Conservation (phyloP, 23 red algal species). For the Cyanidium caldarium region DNA sequence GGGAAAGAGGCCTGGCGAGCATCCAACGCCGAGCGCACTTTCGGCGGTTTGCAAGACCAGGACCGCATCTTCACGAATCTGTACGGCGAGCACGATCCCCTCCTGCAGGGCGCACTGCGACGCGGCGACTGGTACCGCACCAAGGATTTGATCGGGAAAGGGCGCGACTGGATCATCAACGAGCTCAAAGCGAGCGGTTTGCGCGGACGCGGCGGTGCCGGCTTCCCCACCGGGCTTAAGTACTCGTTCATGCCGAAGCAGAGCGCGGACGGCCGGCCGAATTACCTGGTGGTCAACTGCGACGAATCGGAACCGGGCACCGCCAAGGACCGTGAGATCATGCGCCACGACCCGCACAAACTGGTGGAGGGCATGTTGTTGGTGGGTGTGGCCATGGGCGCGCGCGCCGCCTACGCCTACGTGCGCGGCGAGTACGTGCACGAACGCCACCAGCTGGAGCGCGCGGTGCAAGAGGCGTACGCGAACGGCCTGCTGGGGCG, state of each 20-base stretch:
- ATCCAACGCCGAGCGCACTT: slow-evolving; percentile 42
- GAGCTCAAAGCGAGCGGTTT: slow-evolving; percentile 80
- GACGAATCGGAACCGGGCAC: slow-evolving; percentile 98
- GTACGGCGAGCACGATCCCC: slow-evolving; percentile 59
- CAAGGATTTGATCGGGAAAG: slow-evolving; percentile 86
- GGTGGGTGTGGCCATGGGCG: slow-evolving; percentile 77
- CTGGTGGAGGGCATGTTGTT: slow-evolving; percentile 76
- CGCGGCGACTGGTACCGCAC: slow-evolving; percentile 96
- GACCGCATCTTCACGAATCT: slow-evolving; percentile 95
- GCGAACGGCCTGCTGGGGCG: slow-evolving; percentile 71
- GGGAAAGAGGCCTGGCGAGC: slow-evolving; percentile 79
- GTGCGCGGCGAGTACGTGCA: slow-evolving; percentile 90
- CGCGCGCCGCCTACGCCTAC: slow-evolving; percentile 79
- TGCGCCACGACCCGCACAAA: slow-evolving; percentile 97
- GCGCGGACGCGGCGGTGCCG: slow-evolving; percentile 89
- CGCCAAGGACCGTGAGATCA: slow-evolving; percentile 96
- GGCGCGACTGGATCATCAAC: slow-evolving; percentile 84
- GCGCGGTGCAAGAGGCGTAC: slow-evolving; percentile 65
- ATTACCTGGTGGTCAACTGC: slow-evolving; percentile 96
- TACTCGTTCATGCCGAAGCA: slow-evolving; percentile 90
- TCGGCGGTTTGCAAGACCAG: slow-evolving; percentile 58
- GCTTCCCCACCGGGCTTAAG: slow-evolving; percentile 90
- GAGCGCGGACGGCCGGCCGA: slow-evolving; percentile 60
- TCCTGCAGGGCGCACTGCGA: slow-evolving; percentile 61
- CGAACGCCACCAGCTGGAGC: slow-evolving; percentile 65